These are phyloP conservation scores for Phellinidium pouzarii DNA, from an alignment of 1,284 basidiomycete species.

Conservation along the genomic window DNA sequence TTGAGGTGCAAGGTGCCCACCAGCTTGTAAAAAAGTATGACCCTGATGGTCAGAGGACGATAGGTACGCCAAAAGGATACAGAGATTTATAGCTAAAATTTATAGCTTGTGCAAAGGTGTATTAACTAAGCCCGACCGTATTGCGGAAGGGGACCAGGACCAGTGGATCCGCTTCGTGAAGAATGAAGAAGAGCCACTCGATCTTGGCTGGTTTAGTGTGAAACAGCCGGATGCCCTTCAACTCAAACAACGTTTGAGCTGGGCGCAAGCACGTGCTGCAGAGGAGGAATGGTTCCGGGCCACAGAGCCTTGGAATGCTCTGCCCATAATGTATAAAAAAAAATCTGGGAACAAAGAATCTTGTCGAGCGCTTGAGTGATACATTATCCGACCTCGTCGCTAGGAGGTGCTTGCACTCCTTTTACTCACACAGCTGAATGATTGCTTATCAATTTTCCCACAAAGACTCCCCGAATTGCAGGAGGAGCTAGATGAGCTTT, in stretches of 20 bases:
- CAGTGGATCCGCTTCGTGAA: slow-evolving; percentile 54
- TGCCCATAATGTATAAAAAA: slow-evolving; percentile 41
- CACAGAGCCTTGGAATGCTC: slow-evolving; percentile 46
- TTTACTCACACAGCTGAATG: background rate
- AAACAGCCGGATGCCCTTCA: slow-evolving; percentile 49
- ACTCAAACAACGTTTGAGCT: slow-evolving; percentile 41
- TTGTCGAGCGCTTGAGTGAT: slow-evolving; percentile 48
- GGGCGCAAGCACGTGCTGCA: slow-evolving; percentile 47
- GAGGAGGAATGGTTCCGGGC: slow-evolving; percentile 66
- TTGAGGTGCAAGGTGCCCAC: slow-evolving; percentile 67
- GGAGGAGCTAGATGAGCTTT: slow-evolving; percentile 38
- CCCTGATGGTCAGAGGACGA: slow-evolving; percentile 55
- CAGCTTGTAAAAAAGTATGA: slow-evolving; percentile 51
- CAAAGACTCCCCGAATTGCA: slow-evolving; percentile 60
- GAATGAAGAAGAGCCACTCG: slow-evolving; percentile 48
- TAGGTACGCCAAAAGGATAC: slow-evolving; percentile 41
- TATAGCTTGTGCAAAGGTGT: slow-evolving; percentile 43
- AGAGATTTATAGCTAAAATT: background rate
- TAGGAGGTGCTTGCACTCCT: slow-evolving; percentile 35
- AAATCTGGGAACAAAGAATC: slow-evolving; percentile 46
- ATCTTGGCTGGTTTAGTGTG: slow-evolving; percentile 67
- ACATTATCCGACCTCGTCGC: slow-evolving; percentile 53
- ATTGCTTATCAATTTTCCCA: background rate
- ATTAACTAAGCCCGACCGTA: slow-evolving; percentile 73
- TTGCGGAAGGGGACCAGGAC: slow-evolving; percentile 53